A percentile compares a stretch with the other conserved stretches of the same genome.
Conservation (phyloP, 139 green algal species). For the Yamagishiella unicocca region DNA sequence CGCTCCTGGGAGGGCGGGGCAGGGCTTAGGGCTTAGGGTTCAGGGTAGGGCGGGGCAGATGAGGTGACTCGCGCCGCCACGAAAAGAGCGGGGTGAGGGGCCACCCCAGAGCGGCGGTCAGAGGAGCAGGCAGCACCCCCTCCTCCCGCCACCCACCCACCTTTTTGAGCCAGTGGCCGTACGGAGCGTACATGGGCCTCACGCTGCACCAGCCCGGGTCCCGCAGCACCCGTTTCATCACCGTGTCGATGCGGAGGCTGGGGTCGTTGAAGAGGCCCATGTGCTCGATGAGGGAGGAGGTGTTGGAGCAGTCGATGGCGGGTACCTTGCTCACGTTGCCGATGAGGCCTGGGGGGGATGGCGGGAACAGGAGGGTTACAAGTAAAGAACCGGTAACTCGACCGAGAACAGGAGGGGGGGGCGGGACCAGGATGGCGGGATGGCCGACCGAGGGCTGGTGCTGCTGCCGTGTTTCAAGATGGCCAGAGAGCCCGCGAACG, state of each 20-base stretch:
- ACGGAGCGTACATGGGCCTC: constrained; percentile 14
- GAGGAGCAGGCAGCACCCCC: too few species aligned
- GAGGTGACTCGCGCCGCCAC: too few species aligned
- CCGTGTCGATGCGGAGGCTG: neutral
- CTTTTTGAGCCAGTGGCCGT: constrained; percentile 29
- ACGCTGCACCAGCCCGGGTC: constrained; percentile 37
- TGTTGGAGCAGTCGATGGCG: constrained; percentile 27
- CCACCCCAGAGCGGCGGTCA: too few species aligned
- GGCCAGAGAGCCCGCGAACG: too few species aligned
- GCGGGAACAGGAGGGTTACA: neutral
- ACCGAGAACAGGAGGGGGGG: too few species aligned
- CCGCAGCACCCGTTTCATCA: neutral
- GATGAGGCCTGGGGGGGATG: neutral
- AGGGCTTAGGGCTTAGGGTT: neutral
- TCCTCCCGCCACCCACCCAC: neutral
- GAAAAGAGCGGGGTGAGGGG: too few species aligned
- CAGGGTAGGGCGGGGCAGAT: neutral
- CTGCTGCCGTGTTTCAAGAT: too few species aligned
- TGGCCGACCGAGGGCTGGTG: too few species aligned
- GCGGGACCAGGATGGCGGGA: too few species aligned
- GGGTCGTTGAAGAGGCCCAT: constrained; percentile 19
- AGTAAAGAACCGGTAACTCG: too few species aligned
- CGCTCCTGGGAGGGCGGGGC: constrained; percentile 14
- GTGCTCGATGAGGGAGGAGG: neutral
- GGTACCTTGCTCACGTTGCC: neutral